Evolutionary conservation across 148 eudicot species (phyloP).

Genomic region (Pharnaceum exiguum): DNA sequence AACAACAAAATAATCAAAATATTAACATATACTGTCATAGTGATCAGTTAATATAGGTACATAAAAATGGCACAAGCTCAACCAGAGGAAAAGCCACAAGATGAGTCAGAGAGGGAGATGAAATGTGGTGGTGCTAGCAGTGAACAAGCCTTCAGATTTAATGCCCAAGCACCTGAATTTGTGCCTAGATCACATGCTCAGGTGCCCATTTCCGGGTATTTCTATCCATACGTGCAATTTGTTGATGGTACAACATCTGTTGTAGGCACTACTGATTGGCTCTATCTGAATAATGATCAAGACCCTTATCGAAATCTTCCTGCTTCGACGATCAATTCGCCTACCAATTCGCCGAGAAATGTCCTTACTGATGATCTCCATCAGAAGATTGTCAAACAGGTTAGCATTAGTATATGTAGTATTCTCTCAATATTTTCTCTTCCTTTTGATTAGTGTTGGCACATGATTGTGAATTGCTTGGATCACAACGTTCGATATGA

Average conservation of each 20-base stretch:
- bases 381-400: conserved; percentile 77
- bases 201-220: conserved; percentile 51
- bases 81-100: conserved; percentile 22
- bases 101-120: conserved; percentile 10
- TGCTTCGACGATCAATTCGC: conserved; percentile 13
- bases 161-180: conserved; percentile 80
- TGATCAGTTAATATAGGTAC: neutral
- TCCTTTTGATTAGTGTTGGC: neutral
- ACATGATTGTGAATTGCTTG: neutral
- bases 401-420: conserved; percentile 3
- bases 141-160: conserved; percentile 46
- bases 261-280: conserved; percentile 45
- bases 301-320: conserved; percentile 26
- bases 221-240: conserved; percentile 52
- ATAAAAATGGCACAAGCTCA: conserved; percentile 34
- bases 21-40: neutral
- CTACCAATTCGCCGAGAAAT: conserved; percentile 27
- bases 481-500: too few species aligned
- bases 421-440: neutral
- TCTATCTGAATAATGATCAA: conserved; percentile 44
- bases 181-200: conserved; percentile 53
- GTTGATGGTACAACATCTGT: conserved; percentile 27
- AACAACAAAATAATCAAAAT: neutral
- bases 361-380: conserved; percentile 47
- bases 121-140: neutral